phyloP scores from a whole-genome alignment of 169 alveolate species.

The Eimeria falciformis region DNA sequence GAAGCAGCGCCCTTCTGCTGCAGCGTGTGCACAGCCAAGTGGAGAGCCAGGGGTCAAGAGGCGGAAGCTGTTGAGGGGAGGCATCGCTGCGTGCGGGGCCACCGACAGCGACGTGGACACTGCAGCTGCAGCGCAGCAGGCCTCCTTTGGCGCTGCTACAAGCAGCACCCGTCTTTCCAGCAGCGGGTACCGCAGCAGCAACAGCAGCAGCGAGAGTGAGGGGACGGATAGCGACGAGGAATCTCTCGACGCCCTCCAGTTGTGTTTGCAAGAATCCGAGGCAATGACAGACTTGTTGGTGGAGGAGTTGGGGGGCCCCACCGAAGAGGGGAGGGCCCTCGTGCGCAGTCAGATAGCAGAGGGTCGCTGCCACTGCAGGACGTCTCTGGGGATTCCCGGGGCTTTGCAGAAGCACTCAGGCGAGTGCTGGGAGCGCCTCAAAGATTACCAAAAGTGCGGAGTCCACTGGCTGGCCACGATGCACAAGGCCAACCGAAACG shows the following conservation, averaged over 20 bases:
- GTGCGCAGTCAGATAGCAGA: constrained; percentile 45
- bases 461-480: constrained; percentile 87
- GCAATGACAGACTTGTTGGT: constrained; percentile 68
- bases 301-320: constrained; percentile 72
- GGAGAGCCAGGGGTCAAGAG: constrained; percentile 18
- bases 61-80: constrained; percentile 23
- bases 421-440: constrained; percentile 76
- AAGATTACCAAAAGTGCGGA: constrained; percentile 88
- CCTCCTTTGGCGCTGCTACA: neutral
- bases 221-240: constrained; percentile 71
- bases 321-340: neutral
- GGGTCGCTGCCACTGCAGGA: constrained; percentile 74
- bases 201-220: constrained; percentile 38
- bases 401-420: constrained; percentile 25
- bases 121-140: constrained; percentile 5
- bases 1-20: constrained; percentile 1
- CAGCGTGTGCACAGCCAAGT: neutral
- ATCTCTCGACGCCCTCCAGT: constrained; percentile 68
- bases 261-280: constrained; percentile 53
- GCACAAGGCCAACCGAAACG: constrained; percentile 86
- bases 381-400: constrained; percentile 33
- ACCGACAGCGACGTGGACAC: constrained; percentile 25
- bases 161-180: neutral
- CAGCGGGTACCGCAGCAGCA: constrained; percentile 6
- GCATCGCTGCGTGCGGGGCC: neutral